These are phyloP conservation scores for Vachellia collinsii DNA, from an alignment of 306 rosid species.

Conservation along the genomic window DNA sequence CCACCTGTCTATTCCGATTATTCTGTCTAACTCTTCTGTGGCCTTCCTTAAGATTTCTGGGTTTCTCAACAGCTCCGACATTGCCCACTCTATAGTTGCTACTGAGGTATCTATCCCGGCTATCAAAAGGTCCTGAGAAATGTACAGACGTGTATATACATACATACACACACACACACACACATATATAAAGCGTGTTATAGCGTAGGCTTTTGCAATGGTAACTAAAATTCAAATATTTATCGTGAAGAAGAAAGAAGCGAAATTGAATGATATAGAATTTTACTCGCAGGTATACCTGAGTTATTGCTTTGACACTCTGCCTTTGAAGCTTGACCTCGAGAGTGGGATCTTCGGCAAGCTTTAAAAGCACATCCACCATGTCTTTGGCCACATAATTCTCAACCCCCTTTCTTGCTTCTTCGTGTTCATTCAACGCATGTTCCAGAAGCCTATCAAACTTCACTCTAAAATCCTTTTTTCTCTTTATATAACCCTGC, in stretches of 20 bases:
- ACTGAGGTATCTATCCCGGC: conserved; percentile 61
- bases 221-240: too few species aligned
- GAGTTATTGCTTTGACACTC: background rate
- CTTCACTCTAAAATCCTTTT: too few species aligned
- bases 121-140: conserved; percentile 48
- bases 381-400: background rate
- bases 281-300: too few species aligned
- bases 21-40: conserved; percentile 54
- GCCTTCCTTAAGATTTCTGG: conserved; percentile 53
- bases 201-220: too few species aligned
- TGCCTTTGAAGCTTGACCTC: background rate
- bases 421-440: too few species aligned
- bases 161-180: too few species aligned
- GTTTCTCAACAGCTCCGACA: conserved; percentile 51
- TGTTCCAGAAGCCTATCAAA: background rate
- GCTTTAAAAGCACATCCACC: background rate
- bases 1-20: conserved; percentile 63
- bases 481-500: background rate
- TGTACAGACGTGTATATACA: too few species aligned
- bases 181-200: too few species aligned
- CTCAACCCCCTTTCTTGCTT: too few species aligned
- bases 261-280: too few species aligned
- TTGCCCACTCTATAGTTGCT: conserved; percentile 57
- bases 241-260: too few species aligned
- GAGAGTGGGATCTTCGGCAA: background rate